Evolutionary conservation across 2,329 filamentous ascomycete genomes (phyloP), one percentile per base, ranked within the genome.

Genomic region (Aspergillus costaricaensis): DNA sequence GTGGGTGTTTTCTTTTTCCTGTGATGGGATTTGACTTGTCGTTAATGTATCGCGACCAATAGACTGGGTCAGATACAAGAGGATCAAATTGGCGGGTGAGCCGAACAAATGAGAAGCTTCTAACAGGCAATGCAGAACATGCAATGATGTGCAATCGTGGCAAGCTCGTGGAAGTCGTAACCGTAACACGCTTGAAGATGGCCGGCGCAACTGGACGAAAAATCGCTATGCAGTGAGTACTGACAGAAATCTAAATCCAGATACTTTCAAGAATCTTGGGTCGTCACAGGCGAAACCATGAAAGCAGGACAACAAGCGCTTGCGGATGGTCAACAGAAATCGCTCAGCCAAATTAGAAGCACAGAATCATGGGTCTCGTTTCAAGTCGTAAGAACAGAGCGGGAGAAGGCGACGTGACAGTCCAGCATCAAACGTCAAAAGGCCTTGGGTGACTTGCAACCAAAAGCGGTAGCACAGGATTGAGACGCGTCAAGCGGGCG

Each of bases 351-450:
- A 66, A 65, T 65, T 60, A 71, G 63, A 76, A 69, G 66, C 62
- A 68, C 66, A 63, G 55, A 64, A 66, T 70, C 76, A 75, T 79
- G 72, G 74, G 72, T 70, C 69, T 79, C 77, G 76, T 79, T 72
- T 75, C 75, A 74, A 67, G 71, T 79, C 77, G 74, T 79, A 72
- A 79, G 72, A 67, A 68, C 55, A 64, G 61, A 67, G 63, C 53
- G 62, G 64, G 59, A 48, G 67, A 68, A 65, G 62, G 68, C 69
- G 67, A 65, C 63, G 64, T 60, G 60, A 61, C 55, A 61, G 55
- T 61, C 58, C 59, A 62, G 64, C 63, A 68, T 68, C 62, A 59
- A 64, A 61, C 62, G 64, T 65, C 56, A 55, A 61, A 30, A 36
- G 36, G 39, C 48, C 54, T 57, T 49, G 36, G 43, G 51, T 27